phyloP scores from a whole-genome alignment of 306 rosid genomes.

The Fagus sylvatica region DNA sequence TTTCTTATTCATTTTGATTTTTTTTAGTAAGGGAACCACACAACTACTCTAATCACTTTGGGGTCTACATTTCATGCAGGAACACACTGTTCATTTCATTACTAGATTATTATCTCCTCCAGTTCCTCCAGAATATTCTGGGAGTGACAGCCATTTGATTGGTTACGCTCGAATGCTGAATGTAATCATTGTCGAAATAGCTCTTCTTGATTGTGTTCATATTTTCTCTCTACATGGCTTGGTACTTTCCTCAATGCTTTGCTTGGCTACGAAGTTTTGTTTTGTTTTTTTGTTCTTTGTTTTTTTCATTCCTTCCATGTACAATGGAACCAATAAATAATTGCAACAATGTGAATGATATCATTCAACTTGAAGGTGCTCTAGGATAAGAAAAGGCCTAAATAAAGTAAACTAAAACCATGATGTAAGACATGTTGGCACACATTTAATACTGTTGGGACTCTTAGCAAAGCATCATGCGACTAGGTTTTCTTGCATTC shows the following conservation, averaged over 20 bases:
- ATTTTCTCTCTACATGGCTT: constrained; percentile 91
- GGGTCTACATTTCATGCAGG: constrained; percentile 59
- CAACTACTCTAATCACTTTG: constrained; percentile 26
- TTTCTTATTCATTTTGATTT: background rate
- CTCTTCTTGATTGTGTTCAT: constrained; percentile 89
- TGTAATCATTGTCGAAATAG: constrained; percentile 79
- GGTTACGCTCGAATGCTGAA: constrained; percentile 79
- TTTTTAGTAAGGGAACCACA: constrained; percentile 1
- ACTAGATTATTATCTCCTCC: constrained; percentile 86
- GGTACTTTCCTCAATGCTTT: constrained; percentile 42
- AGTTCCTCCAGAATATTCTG: constrained; percentile 58
- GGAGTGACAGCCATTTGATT: constrained; percentile 71
- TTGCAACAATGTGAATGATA: constrained; percentile 6
- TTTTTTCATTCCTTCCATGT: background rate
- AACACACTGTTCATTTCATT: constrained; percentile 80
- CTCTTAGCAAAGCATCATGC: background rate
- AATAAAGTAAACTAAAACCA: background rate
- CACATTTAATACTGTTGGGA: background rate
- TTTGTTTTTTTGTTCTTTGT: too few species aligned
- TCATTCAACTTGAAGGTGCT: background rate
- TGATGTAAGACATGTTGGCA: background rate
- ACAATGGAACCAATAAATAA: background rate
- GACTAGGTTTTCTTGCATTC: background rate
- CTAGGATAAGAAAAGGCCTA: background rate
- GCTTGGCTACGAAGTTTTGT: background rate